A percentile compares a stretch with the other conserved stretches of the same genome.
Evolutionary conservation across 768 basidiomycete genomes (phyloP).

Genomic region (Naganishia randhawae): DNA sequence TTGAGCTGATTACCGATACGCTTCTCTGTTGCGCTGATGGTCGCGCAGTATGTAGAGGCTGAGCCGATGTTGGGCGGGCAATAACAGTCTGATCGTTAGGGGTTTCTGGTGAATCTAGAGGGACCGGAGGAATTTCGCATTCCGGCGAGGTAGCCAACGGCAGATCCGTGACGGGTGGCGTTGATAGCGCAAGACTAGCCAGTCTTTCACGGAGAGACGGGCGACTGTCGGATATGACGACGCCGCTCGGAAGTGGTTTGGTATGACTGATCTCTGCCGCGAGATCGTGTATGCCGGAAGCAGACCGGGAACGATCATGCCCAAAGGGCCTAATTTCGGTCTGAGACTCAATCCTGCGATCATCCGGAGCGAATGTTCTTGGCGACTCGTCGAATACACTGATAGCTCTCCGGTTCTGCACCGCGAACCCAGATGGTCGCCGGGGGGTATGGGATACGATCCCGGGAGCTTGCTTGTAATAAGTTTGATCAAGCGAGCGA

Average conservation of each 20-base stretch:
- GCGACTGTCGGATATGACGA: background rate
- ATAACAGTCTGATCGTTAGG: background rate
- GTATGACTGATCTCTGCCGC: conserved; percentile 15
- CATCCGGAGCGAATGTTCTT: background rate
- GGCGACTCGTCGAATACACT: conserved; percentile 17
- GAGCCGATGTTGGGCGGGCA: background rate
- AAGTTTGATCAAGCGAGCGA: conserved; percentile 5
- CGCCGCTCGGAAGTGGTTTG: background rate
- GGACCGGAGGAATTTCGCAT: conserved; percentile 26
- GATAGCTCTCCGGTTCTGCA: background rate
- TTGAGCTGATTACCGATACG: conserved; percentile 11
- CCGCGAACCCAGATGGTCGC: conserved; percentile 3
- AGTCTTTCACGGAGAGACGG: conserved; percentile 10
- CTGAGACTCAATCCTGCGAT: background rate
- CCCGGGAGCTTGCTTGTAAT: background rate
- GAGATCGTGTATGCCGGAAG: conserved; percentile 11
- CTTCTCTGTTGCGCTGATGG: conserved; percentile 7
- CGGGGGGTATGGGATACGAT: background rate
- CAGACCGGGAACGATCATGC: conserved; percentile 23
- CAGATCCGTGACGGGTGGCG: conserved; percentile 5
- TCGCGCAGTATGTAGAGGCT: background rate
- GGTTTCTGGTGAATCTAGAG: background rate
- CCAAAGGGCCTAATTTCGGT: conserved; percentile 5
- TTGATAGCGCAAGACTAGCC: conserved; percentile 9
- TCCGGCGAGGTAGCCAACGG: conserved; percentile 7